Conservation (phyloP, 805 yeast species). For the Zygoascus bituminiphila region DNA sequence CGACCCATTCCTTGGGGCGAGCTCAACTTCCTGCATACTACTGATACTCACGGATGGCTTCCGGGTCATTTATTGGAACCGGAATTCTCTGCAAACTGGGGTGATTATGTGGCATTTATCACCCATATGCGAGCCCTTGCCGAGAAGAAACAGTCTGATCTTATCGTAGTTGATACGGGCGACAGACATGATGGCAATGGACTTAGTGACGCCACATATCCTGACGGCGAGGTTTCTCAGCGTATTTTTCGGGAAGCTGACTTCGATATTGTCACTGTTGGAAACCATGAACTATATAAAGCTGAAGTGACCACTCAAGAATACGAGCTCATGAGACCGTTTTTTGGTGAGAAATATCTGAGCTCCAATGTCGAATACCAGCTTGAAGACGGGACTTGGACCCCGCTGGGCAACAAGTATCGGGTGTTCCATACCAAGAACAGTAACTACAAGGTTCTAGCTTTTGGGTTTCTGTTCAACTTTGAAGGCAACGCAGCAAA, state of each 20-base stretch:
- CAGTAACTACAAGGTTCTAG: slow-evolving; percentile 44
- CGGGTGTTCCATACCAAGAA: slow-evolving; percentile 58
- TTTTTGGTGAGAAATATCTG: slow-evolving; percentile 54
- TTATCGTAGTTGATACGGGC: slow-evolving; percentile 77
- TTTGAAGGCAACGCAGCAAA: slow-evolving; percentile 53
- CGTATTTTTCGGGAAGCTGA: slow-evolving; percentile 52
- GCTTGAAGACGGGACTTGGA: slow-evolving; percentile 34
- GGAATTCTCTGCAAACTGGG: slow-evolving; percentile 82
- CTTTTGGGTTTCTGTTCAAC: slow-evolving; percentile 74
- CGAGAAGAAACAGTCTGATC: slow-evolving; percentile 43
- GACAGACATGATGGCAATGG: slow-evolving; percentile 96
- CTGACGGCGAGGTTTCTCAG: slow-evolving; percentile 60
- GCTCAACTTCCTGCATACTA: slow-evolving; percentile 82
- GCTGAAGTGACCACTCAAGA: slow-evolving; percentile 60
- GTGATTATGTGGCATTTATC: slow-evolving; percentile 72
- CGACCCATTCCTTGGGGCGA: slow-evolving; percentile 60
- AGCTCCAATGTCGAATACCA: slow-evolving; percentile 33
- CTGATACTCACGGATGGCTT: slow-evolving; percentile 96
- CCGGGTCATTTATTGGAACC: slow-evolving; percentile 80
- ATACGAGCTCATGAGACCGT: slow-evolving; percentile 47
- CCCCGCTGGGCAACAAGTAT: slow-evolving; percentile 60
- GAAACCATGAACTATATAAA: slow-evolving; percentile 83
- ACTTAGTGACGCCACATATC: slow-evolving; percentile 63
- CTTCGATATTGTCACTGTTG: slow-evolving; percentile 74
- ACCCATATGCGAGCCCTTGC: slow-evolving; percentile 42